Evolutionary conservation across 768 basidiomycete species (phyloP), one percentile per base, ranked within the genome.

Genomic region (Coprinellus micaceus): DNA sequence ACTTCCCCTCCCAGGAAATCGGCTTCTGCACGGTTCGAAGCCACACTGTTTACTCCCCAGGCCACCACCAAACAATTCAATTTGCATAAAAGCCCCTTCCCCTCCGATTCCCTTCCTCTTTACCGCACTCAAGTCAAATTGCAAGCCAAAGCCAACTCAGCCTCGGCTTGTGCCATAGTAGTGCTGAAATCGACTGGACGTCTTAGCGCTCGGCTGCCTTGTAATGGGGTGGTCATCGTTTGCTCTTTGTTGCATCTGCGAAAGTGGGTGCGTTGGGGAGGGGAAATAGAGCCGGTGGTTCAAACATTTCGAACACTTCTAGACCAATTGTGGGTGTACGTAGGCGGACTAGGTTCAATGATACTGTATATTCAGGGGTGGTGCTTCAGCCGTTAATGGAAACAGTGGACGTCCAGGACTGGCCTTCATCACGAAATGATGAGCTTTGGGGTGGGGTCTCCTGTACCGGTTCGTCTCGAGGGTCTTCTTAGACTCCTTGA

Each of bases 91-190:
- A 37, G 36, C 36, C 36, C 36, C 36, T 17, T 41, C 22, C 26
- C 53, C 7, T 39, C 17, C 33, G 19, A 3, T 21, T 24, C 12
- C 28, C 41, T 41, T 62, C 63, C 66, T 66, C 64, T 63, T 69
- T 58, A 71, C 64, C 63, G 74, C 75, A 69, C 75, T 74, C 75
- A 71, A 65, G 74, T 77, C 74, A 74, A 77, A 77, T 75, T 77
- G 70, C 75, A 75, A 63, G 56, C 69, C 65, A 60, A 54, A 45
- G 60, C 60, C 59, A 44, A 52, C 57, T 55, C 67, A 62, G 71
- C 68, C 67, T 71, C 69, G 73, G 66, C 66, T 71, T 64, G 75
- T 71, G 75, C 75, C 75, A 74, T 69, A 75, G 73, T 58, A 74
- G 73, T 67, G 73, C 73, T 65, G 55, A 74, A 62, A 75, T 47